Base-by-base conservation (phyloP, 2,329 filamentous ascomycete species). In the Penicillium crustosum region DNA sequence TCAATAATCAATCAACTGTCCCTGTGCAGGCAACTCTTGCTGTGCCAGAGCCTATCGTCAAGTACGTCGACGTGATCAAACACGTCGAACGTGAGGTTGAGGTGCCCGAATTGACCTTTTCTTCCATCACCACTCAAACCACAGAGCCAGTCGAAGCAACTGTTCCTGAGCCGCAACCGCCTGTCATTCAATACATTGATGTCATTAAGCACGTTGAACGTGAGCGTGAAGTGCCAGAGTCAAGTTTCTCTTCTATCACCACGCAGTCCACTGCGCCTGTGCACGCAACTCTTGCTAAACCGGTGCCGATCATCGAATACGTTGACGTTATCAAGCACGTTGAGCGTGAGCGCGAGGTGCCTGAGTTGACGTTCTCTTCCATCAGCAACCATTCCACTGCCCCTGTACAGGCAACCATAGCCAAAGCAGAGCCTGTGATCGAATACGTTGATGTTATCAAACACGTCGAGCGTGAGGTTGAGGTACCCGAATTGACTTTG, bases 191-290 rank as follows among this genome's bases (percentile, higher is more conserved):
- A 25, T 48, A 48, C 45, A 21, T 47, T 23, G 39, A 57, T 29
- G 55, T 55, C 17, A 33, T 53, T 19, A 55, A 57, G 50, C 50
- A 57, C 42, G 23, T 53, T 23, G 54, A 60, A 17, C 49, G 54
- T 47, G 55, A 53, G 54, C 49, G 38, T 38, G 57, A 58, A 15
- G 13, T 60, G 6, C 61, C 58, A 17, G 55, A 65, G 29, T 56
- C 73, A 25, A 59, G 60, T 6, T 36, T 74, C 41, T 76, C 75
- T 9, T 59, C 65, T 6, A 64, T 77, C 29, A 61, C 66, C 43
- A 67, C 68, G 10, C 61, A 71, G 49, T 58, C 62, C 29, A 70
- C 68, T n/a, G 61, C 66, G 9, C 69, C 69, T 19, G 49, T 70
- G 9, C 42, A 64, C 42, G 65, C 66, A 19, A 61, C 55, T n/a